These are phyloP conservation scores for Thelonectria discophora DNA, from an alignment of 2,329 filamentous ascomycete genomes.

Conservation along the genomic window DNA sequence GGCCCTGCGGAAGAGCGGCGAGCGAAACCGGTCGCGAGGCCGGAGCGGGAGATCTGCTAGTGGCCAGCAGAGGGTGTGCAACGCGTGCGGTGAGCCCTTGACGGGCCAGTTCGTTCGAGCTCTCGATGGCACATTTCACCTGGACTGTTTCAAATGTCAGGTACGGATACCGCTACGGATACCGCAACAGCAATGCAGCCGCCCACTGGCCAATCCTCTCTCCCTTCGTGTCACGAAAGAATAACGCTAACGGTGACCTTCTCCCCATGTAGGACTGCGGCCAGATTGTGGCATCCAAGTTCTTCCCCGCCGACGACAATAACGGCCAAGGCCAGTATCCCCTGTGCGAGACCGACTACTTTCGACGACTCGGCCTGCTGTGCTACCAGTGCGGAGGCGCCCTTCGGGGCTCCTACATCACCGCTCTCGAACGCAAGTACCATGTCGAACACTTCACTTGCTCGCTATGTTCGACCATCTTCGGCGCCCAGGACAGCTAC, in stretches of 20 bases:
- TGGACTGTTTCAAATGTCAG: slow-evolving; percentile 97
- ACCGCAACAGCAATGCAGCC: no score
- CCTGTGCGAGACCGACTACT: slow-evolving; percentile 97
- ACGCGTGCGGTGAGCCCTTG: slow-evolving; percentile 87
- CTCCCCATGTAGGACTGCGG: slow-evolving; percentile 79
- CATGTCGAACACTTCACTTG: slow-evolving; percentile 99
- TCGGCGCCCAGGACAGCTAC: slow-evolving; percentile 97
- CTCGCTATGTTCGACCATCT: slow-evolving; percentile 96
- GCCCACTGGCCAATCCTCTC: slow-evolving; percentile 1
- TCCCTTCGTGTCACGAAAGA: slow-evolving; percentile 12
- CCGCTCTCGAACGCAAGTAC: slow-evolving; percentile 96
- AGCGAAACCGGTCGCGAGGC: slow-evolving; percentile 66
- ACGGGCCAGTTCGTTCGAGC: slow-evolving; percentile 97
- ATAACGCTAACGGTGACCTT: slow-evolving; percentile 27
- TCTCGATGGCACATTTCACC: slow-evolving; percentile 90
- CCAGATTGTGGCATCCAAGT: slow-evolving; percentile 97
- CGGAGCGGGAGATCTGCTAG: slow-evolving; percentile 65
- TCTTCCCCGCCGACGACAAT: slow-evolving; percentile 95
- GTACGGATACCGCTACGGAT: slow-evolving; percentile 60
- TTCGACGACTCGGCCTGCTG: slow-evolving; percentile 87
- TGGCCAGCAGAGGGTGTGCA: slow-evolving; percentile 73
- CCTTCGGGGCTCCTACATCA: slow-evolving; percentile 96
- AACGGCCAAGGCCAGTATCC: slow-evolving; percentile 88
- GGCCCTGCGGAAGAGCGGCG: slow-evolving; percentile 59
- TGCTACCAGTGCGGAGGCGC: slow-evolving; percentile 94